Conservation (phyloP, 2,329 filamentous ascomycete genomes). For the Rutstroemia sydowiana region DNA sequence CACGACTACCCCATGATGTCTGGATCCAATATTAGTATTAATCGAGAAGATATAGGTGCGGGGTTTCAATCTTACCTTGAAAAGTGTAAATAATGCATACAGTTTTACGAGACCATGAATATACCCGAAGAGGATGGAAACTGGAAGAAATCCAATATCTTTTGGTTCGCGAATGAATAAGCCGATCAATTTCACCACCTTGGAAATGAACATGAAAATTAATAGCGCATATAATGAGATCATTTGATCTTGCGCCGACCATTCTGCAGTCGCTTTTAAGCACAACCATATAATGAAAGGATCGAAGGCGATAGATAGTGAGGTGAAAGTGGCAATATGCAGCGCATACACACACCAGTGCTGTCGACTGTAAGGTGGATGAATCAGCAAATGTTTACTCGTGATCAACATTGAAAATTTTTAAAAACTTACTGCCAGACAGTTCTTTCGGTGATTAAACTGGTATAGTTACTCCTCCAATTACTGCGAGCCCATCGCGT, state of each 20-base stretch:
- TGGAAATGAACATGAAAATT: conserved; percentile 78
- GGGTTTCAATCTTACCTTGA: conserved; percentile 49
- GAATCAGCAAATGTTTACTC: conserved; percentile 14
- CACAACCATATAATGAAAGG: conserved; percentile 62
- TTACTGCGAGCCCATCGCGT: conserved; percentile 94
- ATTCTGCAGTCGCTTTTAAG: conserved; percentile 59
- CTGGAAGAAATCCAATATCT: conserved; percentile 70
- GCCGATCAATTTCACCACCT: conserved; percentile 83
- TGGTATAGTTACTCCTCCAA: conserved; percentile 94
- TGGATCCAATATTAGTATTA: conserved; percentile 33
- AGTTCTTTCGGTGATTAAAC: conserved; percentile 72
- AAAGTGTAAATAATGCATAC: conserved; percentile 74
- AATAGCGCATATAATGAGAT: conserved; percentile 55
- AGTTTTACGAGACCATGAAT: conserved; percentile 90
- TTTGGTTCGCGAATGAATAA: conserved; percentile 78
- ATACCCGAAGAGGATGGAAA: conserved; percentile 88
- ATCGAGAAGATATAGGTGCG: not conserved
- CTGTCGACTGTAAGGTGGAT: conserved; percentile 65
- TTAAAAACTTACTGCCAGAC: conserved; percentile 73
- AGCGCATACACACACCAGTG: conserved; percentile 91
- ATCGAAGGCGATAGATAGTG: conserved; percentile 75
- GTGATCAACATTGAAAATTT: not conserved
- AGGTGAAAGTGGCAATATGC: conserved; percentile 86
- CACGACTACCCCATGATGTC: conserved; percentile 94
- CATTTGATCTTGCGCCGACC: conserved; percentile 45